Evolutionary conservation across 257 asterid species (phyloP).

Genomic region (Ligustrum vulgare): DNA sequence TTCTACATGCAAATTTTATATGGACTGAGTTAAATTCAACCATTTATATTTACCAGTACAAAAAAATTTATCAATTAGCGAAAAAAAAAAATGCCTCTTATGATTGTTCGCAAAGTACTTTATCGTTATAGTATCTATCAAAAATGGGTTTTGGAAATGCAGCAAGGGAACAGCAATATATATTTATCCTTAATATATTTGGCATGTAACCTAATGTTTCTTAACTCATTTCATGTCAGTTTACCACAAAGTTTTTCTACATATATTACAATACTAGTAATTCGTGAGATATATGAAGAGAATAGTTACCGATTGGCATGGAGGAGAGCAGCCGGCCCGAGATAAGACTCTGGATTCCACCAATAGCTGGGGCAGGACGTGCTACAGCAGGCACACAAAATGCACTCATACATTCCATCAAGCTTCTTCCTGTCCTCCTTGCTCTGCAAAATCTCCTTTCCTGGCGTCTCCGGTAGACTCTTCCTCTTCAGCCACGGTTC

Average conservation of each 20-base stretch:
- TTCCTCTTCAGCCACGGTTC: conserved; percentile 61
- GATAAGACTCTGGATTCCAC: conserved; percentile 61
- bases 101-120: no score
- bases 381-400: conserved; percentile 57
- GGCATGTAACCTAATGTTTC: neutral
- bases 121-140: neutral
- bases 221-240: neutral
- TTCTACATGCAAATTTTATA: neutral
- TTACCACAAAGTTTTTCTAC: neutral
- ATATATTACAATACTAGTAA: neutral
- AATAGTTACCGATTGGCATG: conserved; percentile 45
- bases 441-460: conserved; percentile 50
- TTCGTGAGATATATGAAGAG: neutral
- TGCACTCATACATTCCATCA: conserved; percentile 61
- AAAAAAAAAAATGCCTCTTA: neutral
- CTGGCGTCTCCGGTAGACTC: conserved; percentile 27
- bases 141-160: neutral
- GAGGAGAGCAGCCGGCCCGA: conserved; percentile 59
- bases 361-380: conserved; percentile 62
- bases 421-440: conserved; percentile 50
- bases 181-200: neutral
- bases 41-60: neutral
- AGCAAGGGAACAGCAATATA: neutral
- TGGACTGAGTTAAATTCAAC: no score
- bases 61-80: no score